phyloP scores from a whole-genome alignment of 768 basidiomycete species.

The Amanita molliuscula region DNA sequence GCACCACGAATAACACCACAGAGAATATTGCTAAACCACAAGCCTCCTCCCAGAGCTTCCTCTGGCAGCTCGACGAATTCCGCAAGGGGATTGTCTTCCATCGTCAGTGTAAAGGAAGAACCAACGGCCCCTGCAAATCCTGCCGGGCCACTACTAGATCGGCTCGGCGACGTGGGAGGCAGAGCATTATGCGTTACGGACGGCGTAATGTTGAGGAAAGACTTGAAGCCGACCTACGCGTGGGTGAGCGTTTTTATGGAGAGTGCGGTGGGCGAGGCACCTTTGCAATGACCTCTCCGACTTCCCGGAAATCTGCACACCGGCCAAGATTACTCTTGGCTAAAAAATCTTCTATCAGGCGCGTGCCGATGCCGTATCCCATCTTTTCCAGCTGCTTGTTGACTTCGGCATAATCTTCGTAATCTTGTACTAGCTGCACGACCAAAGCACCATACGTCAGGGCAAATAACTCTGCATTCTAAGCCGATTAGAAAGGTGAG shows the following conservation, averaged over 20 bases:
- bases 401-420: constrained; percentile 93
- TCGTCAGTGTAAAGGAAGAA: constrained; percentile 67
- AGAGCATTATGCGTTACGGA: constrained; percentile 58
- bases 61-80: constrained; percentile 97
- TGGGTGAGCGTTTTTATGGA: constrained; percentile 3
- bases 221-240: constrained; percentile 91
- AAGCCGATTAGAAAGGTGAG: constrained; percentile 14
- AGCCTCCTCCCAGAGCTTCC: constrained; percentile 82
- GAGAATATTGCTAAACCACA: constrained; percentile 96
- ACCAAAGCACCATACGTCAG: constrained; percentile 96
- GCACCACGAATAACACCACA: constrained; percentile 91
- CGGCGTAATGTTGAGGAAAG: constrained; percentile 90
- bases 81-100: constrained; percentile 94
- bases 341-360: constrained; percentile 95
- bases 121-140: constrained; percentile 34
- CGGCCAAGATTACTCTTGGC: constrained; percentile 87
- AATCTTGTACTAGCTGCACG: constrained; percentile 97
- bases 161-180: constrained; percentile 37
- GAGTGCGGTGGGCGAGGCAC: constrained; percentile 25
- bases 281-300: constrained; percentile 93
- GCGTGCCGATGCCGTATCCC: constrained; percentile 97
- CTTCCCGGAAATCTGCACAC: constrained; percentile 88
- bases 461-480: constrained; percentile 98
- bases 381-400: constrained; percentile 98
- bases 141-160: constrained; percentile 29